A percentile compares a stretch with the other conserved stretches of the same genome.
Conservation (phyloP, 2,329 filamentous ascomycete species). For the Pseudocercospora vitis region DNA sequence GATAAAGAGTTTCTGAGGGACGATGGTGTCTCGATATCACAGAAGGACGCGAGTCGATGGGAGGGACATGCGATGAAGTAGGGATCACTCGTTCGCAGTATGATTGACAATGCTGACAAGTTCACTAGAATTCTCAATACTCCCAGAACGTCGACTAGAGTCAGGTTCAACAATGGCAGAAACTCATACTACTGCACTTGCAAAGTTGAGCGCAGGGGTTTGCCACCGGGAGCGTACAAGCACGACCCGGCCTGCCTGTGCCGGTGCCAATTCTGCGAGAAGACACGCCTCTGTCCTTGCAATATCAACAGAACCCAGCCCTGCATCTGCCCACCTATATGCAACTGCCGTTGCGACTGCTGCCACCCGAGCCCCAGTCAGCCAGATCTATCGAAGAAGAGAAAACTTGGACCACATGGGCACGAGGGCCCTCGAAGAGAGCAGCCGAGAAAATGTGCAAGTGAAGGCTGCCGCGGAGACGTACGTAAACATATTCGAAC, state of each 20-base stretch:
- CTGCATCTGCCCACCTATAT: background rate
- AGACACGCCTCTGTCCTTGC: background rate
- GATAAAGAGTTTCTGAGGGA: background rate
- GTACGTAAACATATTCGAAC: background rate
- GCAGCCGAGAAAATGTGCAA: background rate
- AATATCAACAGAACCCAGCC: background rate
- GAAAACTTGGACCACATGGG: background rate
- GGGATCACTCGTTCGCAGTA: background rate
- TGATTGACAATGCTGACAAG: background rate
- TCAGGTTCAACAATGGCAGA: background rate
- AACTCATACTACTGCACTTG: background rate
- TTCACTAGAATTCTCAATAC: background rate
- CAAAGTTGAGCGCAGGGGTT: background rate
- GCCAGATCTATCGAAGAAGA: background rate
- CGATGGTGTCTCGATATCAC: background rate
- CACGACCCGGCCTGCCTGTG: background rate
- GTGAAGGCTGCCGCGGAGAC: background rate
- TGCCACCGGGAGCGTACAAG: background rate
- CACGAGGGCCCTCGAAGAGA: background rate
- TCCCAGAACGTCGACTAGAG: background rate
- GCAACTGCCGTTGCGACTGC: background rate
- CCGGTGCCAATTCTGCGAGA: background rate
- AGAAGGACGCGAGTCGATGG: background rate
- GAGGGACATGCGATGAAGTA: background rate
- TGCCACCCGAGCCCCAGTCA: background rate